Percentiles rank a stretch among this genome's conserved stretches.
These are phyloP conservation scores for Cytospora leucostoma DNA, from an alignment of 2,329 filamentous ascomycete genomes.

Conservation along the genomic window DNA sequence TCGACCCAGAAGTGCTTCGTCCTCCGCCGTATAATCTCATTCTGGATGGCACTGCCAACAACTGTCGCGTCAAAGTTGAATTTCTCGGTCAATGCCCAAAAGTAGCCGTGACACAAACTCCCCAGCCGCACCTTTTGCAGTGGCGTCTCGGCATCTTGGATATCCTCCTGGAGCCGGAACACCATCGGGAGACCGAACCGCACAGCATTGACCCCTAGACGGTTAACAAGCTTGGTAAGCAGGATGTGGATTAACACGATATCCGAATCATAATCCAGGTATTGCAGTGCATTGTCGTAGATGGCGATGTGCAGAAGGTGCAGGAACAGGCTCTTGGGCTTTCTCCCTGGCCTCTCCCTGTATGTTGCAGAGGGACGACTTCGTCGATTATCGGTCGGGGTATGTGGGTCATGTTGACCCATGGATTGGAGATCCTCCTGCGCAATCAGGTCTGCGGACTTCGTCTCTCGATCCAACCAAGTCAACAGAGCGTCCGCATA, in stretches of 20 bases:
- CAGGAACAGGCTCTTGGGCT: slow-evolving; percentile 70
- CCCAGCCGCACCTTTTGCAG: slow-evolving; percentile 76
- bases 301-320: slow-evolving; percentile 80
- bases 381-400: slow-evolving; percentile 56
- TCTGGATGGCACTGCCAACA: slow-evolving; percentile 70
- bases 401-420: slow-evolving; percentile 48
- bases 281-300: slow-evolving; percentile 85
- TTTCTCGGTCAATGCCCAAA: slow-evolving; percentile 75
- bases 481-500: slow-evolving; percentile 82
- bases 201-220: slow-evolving; percentile 79
- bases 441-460: slow-evolving; percentile 56
- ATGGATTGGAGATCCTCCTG: slow-evolving; percentile 15
- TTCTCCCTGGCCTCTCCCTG: slow-evolving; percentile 57
- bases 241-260: slow-evolving; percentile 77
- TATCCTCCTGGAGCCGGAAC: slow-evolving; percentile 82
- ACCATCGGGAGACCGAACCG: slow-evolving; percentile 85
- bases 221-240: slow-evolving; percentile 70
- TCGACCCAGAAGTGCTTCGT: slow-evolving; percentile 79
- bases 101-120: slow-evolving; percentile 85
- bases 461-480: slow-evolving; percentile 84
- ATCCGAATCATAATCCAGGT: slow-evolving; percentile 70
- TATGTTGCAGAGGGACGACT: slow-evolving; percentile 68
- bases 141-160: slow-evolving; percentile 65
- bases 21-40: slow-evolving; percentile 74
- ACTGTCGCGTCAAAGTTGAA: slow-evolving; percentile 74